Evolutionary conservation across 2,329 filamentous ascomycete species (phyloP), one percentile per base, ranked within the genome.

Genomic region (Ophiobolus disseminans): DNA sequence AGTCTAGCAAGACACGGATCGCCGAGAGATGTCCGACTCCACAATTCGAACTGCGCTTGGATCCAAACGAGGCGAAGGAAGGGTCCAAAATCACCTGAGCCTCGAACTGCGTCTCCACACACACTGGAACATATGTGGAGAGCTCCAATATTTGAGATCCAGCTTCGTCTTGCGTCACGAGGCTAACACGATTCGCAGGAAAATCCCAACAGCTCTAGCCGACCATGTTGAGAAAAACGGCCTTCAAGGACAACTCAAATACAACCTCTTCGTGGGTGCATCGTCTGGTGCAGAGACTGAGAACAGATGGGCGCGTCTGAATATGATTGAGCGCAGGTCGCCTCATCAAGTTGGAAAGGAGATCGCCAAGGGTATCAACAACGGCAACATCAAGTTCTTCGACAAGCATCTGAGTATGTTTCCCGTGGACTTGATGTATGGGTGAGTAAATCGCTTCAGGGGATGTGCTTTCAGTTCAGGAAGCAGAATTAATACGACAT

Each of bases 341-440:
- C 91, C 91, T 46, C 91, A 96, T 76, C 91, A 96, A 72, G 91
- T 96, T 52, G 91, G 91, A 69, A 96, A 95, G 79, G 83, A 89
- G 50, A 96, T 96, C 58, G 85, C 91, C 52, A 93, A 90, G 78
- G 91, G 91, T 8, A 95, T 96, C 76, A 96, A 96, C 73, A 86
- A 87, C 62, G 91, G 91, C 34, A 82, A 87, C 60, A 96, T 96
- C 76, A 86, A 93, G 55, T 96, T 96, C 76, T 96, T 95, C 70
- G 91, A 96, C 73, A 96, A 96, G 78, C 91, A 96, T 77, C 73
- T 96, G 69, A 91, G 87, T 75, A 95, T 95, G 91, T 96, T 96
- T 72, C 91, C 91, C 3, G 82, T 87, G 30, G 91, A 96, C 70
- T 78, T 96, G 57, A 88, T 93, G 72, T 94, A 94, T 71, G 77